Conservation (phyloP, 1,284 basidiomycete species). For the Fistulina hepatica region DNA sequence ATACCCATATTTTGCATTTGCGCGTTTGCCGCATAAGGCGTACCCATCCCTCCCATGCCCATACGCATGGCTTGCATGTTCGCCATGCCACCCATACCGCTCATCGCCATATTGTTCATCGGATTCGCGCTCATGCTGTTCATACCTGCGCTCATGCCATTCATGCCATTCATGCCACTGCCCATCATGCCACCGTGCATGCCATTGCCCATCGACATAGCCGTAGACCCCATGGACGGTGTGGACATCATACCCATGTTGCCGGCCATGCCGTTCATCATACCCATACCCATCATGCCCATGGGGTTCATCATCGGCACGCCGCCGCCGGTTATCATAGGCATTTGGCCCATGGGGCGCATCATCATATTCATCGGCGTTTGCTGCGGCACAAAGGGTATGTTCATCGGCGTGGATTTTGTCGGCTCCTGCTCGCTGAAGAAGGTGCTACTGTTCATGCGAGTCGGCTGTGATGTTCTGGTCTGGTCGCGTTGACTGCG, state of each 20-base stretch:
- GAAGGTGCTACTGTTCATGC: conserved; percentile 22
- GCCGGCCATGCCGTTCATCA: conserved; percentile 20
- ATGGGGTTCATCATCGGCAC: conserved; percentile 24
- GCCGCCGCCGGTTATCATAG: conserved; percentile 29
- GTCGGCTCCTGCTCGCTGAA: conserved; percentile 19
- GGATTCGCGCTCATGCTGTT: conserved; percentile 15
- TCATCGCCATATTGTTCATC: conserved; percentile 16
- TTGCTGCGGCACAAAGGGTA: conserved; percentile 48
- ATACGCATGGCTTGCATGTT: conserved; percentile 22
- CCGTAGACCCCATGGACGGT: too few relatives aligned
- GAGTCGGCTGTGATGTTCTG: conserved; percentile 15
- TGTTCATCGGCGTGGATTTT: conserved; percentile 29
- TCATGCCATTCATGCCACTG: conserved; percentile 28
- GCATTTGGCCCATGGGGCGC: conserved; percentile 32
- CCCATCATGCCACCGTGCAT: too few relatives aligned
- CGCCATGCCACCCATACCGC: conserved; percentile 20
- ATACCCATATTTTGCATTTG: conserved; percentile 20
- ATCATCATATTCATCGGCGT: conserved; percentile 43
- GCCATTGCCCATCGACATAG: conserved; percentile 16
- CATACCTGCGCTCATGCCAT: conserved; percentile 27
- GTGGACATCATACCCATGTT: conserved; percentile 8
- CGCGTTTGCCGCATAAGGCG: conserved; percentile 17
- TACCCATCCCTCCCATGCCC: conserved; percentile 17
- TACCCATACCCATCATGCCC: conserved; percentile 20
- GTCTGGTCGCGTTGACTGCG: conserved; percentile 52